Conservation (phyloP, 148 eudicot genomes). For the Vaccinium corymbosum region DNA sequence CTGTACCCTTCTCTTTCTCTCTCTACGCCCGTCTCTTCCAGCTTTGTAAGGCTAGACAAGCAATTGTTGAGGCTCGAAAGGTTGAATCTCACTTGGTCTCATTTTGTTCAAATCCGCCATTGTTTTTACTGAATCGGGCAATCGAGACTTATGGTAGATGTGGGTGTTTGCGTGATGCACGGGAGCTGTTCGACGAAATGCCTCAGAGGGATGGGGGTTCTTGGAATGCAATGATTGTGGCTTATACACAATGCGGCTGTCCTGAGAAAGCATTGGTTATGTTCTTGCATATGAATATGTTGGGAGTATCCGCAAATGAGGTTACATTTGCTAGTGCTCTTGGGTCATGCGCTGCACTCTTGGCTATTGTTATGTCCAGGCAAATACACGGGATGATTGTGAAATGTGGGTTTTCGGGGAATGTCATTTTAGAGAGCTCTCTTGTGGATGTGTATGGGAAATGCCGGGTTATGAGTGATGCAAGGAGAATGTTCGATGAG, state of each 20-base stretch:
- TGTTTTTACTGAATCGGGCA: constrained; percentile 62
- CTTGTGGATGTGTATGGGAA: constrained; percentile 80
- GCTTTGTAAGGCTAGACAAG: constrained; percentile 38
- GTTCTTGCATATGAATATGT: constrained; percentile 44
- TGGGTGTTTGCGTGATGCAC: constrained; percentile 55
- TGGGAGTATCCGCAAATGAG: constrained; percentile 44
- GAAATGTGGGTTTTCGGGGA: constrained; percentile 49
- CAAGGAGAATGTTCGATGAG: constrained; percentile 68
- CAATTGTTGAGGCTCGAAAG: constrained; percentile 64
- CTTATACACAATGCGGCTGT: constrained; percentile 33
- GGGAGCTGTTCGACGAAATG: constrained; percentile 78
- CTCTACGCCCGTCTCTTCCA: constrained; percentile 60
- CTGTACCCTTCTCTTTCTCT: constrained; percentile 38
- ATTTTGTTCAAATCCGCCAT: constrained; percentile 48
- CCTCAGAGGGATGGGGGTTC: constrained; percentile 72
- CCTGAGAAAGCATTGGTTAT: constrained; percentile 35
- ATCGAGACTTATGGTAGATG: constrained; percentile 61
- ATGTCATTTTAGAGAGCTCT: constrained; percentile 70
- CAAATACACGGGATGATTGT: constrained; percentile 54
- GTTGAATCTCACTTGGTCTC: constrained; percentile 64
- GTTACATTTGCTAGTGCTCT: constrained; percentile 62
- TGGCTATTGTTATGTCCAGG: constrained; percentile 44
- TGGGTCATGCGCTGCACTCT: constrained; percentile 53
- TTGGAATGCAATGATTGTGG: constrained; percentile 72
- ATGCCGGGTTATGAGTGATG: constrained; percentile 56